Base-by-base conservation (phyloP, 129 eudicot species). In the Flaveria bidentis region DNA sequence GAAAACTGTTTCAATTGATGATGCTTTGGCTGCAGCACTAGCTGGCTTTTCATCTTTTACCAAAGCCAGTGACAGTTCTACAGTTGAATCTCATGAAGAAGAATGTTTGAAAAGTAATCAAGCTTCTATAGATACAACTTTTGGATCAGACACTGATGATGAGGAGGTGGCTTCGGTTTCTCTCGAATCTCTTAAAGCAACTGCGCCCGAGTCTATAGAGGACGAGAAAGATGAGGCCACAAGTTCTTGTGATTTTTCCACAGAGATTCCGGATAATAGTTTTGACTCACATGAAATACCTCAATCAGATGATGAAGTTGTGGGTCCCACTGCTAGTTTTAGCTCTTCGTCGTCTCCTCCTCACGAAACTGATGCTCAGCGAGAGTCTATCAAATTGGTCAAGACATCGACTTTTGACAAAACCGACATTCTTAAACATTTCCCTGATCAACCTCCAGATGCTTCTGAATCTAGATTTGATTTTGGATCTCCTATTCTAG, bases 1-100 rank as follows among this genome's bases (percentile, higher is more conserved):
- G 86, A 80, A 80, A 60, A 13, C 85, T 2, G 42, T 88, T 76
- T 91, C 96, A 16, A 76, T 91, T 60, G 94, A 95, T 82, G 92
- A 87, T 47, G 96, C 91, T 44, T 75, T 91, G 77, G 96, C 99
- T 79, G 88, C 91, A 28, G 96, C 99, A 74, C 84, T 91, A 62
- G 87, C 90, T 69, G 96, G 92, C 39, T 89, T 95, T 52, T 82
- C 91, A 33, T 73, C 86, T 18, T 79, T 86, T 49, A 65, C 89
- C 36, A 44, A 28, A 65, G 23, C 57, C 49, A 17, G 12, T 22
- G 41, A 79, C 17, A 45, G 41, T 64, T 73, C 33, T 45, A 44
- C 78, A 78, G 62, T 42, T 45, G 70, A 73, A 73, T 74, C 67
- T 72, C 13, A 44, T 6, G 49, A 72, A 79, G 64, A 60, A 70